Percentiles rank a stretch among this genome's conserved stretches.
Conservation (phyloP, 2,329 filamentous ascomycete species). For the Alternaria ethzedia region DNA sequence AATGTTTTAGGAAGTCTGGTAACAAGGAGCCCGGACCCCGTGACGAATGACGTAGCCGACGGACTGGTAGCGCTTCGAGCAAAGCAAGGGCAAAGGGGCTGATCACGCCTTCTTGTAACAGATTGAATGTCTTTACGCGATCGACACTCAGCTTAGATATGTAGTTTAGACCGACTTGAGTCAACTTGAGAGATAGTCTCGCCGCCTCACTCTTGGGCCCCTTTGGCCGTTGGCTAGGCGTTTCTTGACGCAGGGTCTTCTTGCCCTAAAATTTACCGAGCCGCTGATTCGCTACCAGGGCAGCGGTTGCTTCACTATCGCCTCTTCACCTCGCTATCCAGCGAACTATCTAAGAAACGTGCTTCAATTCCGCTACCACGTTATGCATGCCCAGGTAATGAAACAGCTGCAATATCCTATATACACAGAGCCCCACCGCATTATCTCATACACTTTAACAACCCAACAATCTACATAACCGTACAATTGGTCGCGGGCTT, state of each 20-base stretch:
- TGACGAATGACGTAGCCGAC: slow-evolving; percentile 14
- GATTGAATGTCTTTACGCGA: background rate
- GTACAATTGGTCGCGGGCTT: slow-evolving; percentile 28
- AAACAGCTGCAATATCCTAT: background rate
- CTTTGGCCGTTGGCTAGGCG: slow-evolving; percentile 8
- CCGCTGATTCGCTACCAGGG: slow-evolving; percentile 10
- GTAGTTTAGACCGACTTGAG: background rate
- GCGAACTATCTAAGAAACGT: background rate
- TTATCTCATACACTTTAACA: background rate
- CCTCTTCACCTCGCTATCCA: background rate
- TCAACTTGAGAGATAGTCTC: background rate
- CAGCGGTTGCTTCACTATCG: slow-evolving; percentile 2
- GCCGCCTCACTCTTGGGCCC: slow-evolving; percentile 8
- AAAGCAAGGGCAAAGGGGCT: background rate
- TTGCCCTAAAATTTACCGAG: slow-evolving; percentile 3
- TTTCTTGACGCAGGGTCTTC: slow-evolving; percentile 12
- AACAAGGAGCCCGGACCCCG: slow-evolving; percentile 6
- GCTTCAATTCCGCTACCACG: background rate
- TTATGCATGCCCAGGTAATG: background rate
- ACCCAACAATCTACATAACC: slow-evolving; percentile 21
- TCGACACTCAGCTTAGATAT: background rate
- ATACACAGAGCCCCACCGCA: background rate
- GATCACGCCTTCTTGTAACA: background rate
- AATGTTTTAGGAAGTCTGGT: slow-evolving; percentile 3
- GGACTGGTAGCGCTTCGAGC: background rate